Evolutionary conservation across 1,284 basidiomycete species (phyloP).

Genomic region (Ustilago trichophora): DNA sequence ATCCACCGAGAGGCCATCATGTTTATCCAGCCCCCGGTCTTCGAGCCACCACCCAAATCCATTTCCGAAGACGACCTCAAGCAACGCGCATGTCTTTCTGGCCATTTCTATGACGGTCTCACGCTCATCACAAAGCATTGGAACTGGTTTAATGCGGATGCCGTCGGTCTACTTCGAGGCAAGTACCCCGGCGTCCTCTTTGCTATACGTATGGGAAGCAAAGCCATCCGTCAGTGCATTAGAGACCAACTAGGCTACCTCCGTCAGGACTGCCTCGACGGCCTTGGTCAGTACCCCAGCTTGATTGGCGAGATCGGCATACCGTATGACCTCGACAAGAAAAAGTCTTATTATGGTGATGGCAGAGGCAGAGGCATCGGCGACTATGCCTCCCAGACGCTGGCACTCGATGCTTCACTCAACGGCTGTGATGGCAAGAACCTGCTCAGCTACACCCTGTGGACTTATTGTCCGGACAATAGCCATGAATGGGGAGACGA

Average conservation of each 20-base stretch:
- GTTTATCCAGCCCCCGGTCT: conserved; percentile 92
- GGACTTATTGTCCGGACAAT: conserved; percentile 84
- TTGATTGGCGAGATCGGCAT: conserved; percentile 95
- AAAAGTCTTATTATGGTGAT: conserved; percentile 74
- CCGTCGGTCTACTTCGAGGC: conserved; percentile 78
- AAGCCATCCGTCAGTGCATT: conserved; percentile 81
- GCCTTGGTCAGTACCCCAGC: conserved; percentile 79
- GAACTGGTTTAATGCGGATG: conserved; percentile 87
- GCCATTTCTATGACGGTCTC: conserved; percentile 95
- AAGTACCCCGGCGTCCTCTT: conserved; percentile 75
- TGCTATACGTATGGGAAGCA: conserved; percentile 76
- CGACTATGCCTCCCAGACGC: conserved; percentile 81
- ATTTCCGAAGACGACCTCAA: conserved; percentile 71
- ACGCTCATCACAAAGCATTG: conserved; percentile 70
- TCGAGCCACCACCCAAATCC: conserved; percentile 76
- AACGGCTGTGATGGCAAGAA: conserved; percentile 88
- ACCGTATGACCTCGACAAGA: conserved; percentile 89
- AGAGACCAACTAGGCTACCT: conserved; percentile 85
- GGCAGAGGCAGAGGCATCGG: conserved; percentile 52
- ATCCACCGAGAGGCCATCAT: conserved; percentile 85
- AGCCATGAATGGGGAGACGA: conserved; percentile 89
- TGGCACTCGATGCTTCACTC: conserved; percentile 88
- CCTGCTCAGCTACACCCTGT: conserved; percentile 82
- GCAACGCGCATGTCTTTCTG: conserved; percentile 80
- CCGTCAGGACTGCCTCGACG: conserved; percentile 74